Evolutionary conservation across 1,284 basidiomycete genomes (phyloP), one percentile per base, ranked within the genome.

Genomic region (Gymnopus androsaceus): DNA sequence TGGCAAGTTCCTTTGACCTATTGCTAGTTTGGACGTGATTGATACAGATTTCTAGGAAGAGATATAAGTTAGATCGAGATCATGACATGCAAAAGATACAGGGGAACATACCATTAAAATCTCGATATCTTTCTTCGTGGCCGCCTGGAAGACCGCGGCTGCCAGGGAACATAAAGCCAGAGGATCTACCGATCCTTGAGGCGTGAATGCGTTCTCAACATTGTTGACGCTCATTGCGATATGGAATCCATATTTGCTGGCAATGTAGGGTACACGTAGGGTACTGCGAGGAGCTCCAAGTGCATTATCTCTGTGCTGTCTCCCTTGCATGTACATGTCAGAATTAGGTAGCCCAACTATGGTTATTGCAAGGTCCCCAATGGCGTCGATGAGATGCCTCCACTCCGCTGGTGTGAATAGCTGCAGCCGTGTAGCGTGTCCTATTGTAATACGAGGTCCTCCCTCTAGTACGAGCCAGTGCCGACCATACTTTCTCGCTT

Each of bases 261-360:
- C 69, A 40, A 83, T 67, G 54, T 73, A 67, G 23, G 79, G 76
- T 42, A 82, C 78, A 54, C 81, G 74, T 42, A 87, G 74, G 25
- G 84, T 82, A 52, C 80, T 72, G 57, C 83, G 69, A 25, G 79
- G 80, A 8, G 73, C 68, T 38, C 74, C 74, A 11, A 77, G 61
- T 17, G 72, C 68, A 37, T 65, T 65, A 30, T 69, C 61, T 34
- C 61, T 53, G 12, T 63, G 64, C 19, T 59, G 64, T 45, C 81
- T 72, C 15, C 82, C 83, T 73, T 84, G 83, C 80, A 86, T 86
- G 68, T 85, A 87, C 64, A 85, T 71, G 60, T 88, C 83, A 56
- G 79, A 84, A 63, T 84, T 82, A 8, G 83, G 84, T 9, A 87
- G 71, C 2, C 80, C 77, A 5, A 87, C 78, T 41, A 87, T 75